Base-by-base conservation (phyloP, 495 filamentous ascomycete genomes). In the Xylaria intraflava region DNA sequence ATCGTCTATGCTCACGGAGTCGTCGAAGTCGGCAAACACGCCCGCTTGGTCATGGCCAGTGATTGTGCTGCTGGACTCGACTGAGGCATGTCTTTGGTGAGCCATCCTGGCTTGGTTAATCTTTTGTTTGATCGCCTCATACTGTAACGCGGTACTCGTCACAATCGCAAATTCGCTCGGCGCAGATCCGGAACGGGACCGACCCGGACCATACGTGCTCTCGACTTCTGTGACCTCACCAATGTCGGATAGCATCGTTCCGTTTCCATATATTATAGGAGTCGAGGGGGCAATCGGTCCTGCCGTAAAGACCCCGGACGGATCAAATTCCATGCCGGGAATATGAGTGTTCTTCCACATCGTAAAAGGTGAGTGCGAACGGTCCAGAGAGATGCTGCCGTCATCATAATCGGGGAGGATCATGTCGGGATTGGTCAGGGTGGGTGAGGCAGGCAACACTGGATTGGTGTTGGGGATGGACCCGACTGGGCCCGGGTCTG, bases 361-460 rank as follows among this genome's bases (percentile, higher is more conserved):
- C 63, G 62, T 67, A 6, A 73, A 53, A 12, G 70, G 66, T 2
- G 69, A 64, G 20, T 72, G 67, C 38, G 64, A 62, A 44, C 62
- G 66, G 43, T 70, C 72, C 27, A 70, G 74, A n/a, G 69, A 73
- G 54, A 68, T 65, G 59, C 73, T 74, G 42, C 77, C 77, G 64
- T 83, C 78, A 49, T 69, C 65, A 61, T 83, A 79, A 62, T 79
- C 78, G 33, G 90, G 90, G 35, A 96, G 75, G 55, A 96, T 94
- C 89, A 96, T 90, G 67, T 93, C 89, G 31, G 89, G 89, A 68
- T 94, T 90, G n/a, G 89, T 90, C 53, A 96, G 72, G 7, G 90
- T 93, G 40, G 90, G 90, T 44, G 88, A 94, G 24, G 83, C 75
- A 43, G 78, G 77, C 26, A 60, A 62, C 44, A 44, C n/a, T 5